Percentiles rank a stretch among this genome's conserved stretches.
These are phyloP conservation scores for Oehlia diaphana DNA, from an alignment of 192 early-diverging fungal genomes.

Conservation along the genomic window DNA sequence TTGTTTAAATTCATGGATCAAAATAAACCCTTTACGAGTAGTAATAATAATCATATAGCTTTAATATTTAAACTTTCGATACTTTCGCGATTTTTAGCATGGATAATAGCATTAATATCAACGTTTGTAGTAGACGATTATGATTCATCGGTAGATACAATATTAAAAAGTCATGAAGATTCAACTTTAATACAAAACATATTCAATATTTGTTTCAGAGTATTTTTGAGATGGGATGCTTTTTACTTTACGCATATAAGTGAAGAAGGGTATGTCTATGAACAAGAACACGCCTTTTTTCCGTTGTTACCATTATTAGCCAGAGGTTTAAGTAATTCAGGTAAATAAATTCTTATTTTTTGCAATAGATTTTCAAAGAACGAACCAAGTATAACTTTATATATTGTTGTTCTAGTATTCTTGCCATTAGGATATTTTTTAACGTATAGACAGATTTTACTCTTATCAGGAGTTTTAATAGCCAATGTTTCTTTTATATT, in stretches of 20 bases:
- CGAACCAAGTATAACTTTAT: neutral
- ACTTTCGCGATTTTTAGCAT: slow-evolving; percentile 47
- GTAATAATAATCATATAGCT: neutral
- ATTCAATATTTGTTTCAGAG: slow-evolving; percentile 41
- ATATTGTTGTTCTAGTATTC: slow-evolving; percentile 43
- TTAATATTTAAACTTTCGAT: slow-evolving; percentile 30
- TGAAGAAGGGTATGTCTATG: slow-evolving; percentile 75
- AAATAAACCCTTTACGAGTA: neutral
- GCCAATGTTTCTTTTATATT: slow-evolving; percentile 75
- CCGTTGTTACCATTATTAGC: slow-evolving; percentile 73
- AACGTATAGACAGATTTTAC: slow-evolving; percentile 15
- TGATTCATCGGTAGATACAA: slow-evolving; percentile 54
- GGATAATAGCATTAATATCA: slow-evolving; percentile 47
- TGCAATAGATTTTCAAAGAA: neutral
- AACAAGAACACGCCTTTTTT: slow-evolving; percentile 90
- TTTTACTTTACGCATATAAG: slow-evolving; percentile 85
- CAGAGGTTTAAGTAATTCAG: slow-evolving; percentile 49
- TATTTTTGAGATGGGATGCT: slow-evolving; percentile 86
- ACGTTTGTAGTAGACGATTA: slow-evolving; percentile 56
- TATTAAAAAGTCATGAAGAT: slow-evolving; percentile 25
- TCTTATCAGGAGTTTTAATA: slow-evolving; percentile 61
- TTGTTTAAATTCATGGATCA: neutral
- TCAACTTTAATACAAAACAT: slow-evolving; percentile 19
- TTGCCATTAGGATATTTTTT: slow-evolving; percentile 46
- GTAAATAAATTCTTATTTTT: slow-evolving; percentile 26